Base-by-base conservation (phyloP, 495 filamentous ascomycete genomes). In the Hypoxylon lenormandii region DNA sequence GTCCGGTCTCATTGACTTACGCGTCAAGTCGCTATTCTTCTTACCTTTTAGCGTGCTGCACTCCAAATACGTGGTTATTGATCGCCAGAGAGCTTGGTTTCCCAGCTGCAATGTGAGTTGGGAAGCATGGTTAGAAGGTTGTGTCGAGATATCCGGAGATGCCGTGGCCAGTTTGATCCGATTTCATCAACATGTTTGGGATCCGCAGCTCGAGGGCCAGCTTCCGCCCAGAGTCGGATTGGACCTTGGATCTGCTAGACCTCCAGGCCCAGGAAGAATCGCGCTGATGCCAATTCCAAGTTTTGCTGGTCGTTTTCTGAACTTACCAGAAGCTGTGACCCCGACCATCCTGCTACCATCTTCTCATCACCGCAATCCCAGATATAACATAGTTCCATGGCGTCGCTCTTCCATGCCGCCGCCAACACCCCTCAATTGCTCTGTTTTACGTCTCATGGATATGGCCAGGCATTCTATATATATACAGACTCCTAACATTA, bases 91-190 rank as follows among this genome's bases (percentile, higher is more conserved):
- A 1, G 87, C 87, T 2, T 83, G 86, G 37, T 72, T 92, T 10
- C 89, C 89, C 0, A 90, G 88, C 67, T 89, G 87, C 69, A 93
- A 93, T 73, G 84, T 93, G 0, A 91, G 89, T 69, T 91, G 87
- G 87, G 91, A 92, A 73, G 64, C 82, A 12, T 93, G 91, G 91
- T 82, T 92, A 23, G 91, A 92, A 75, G 88, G 88, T 1, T 90
- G 86, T 55, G 76, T 91, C 6, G 82, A 85, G 43, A 68, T 92
- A 19, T 79, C 76, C 4, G 91, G 90, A 1, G 78, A 80, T 0
- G 79, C 86, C 0, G 84, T 89, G 4, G 48, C 50, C 12, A 72
- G 80, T n/a, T 81, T 92, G 13, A 40, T 89, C 19, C 65, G 77
- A 3, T 92, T 91, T 66, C 91, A 88, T 78, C 58, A 70, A 26